A percentile compares a stretch with the other conserved stretches of the same genome.
Conservation (phyloP, 352 stramenopile genomes). For the Globisporangium mamillatum region DNA sequence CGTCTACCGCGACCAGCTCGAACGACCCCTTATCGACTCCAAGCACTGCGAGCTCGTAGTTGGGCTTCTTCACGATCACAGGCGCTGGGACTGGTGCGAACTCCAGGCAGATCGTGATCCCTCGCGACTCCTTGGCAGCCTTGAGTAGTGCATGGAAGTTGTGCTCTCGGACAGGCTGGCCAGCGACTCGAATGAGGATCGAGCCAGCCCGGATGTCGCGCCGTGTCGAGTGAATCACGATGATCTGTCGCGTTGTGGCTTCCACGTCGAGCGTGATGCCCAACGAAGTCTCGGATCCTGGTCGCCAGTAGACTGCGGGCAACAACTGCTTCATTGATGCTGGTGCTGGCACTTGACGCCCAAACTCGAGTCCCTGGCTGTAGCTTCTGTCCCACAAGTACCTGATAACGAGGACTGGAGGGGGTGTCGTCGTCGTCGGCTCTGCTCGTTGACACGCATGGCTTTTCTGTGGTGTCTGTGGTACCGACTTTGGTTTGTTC, state of each 20-base stretch:
- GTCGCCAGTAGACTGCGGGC: slow-evolving; percentile 3
- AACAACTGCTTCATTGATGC: background rate
- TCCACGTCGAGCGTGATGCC: slow-evolving; percentile 17
- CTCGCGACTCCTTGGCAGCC: slow-evolving; percentile 2
- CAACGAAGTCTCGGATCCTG: slow-evolving; percentile 4
- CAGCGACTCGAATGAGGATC: slow-evolving; percentile 1
- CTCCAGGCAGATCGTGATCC: slow-evolving; percentile 11
- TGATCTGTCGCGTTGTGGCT: slow-evolving; percentile 8
- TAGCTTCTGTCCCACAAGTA: slow-evolving; percentile 11
- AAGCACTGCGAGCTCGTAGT: slow-evolving; percentile 13
- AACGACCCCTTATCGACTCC: slow-evolving; percentile 6
- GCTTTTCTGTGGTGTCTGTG: background rate
- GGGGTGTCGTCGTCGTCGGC: background rate
- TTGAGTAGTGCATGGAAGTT: slow-evolving; percentile 6
- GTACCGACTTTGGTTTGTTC: background rate
- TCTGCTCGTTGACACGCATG: background rate
- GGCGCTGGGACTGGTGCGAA: slow-evolving; percentile 6
- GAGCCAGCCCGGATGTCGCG: slow-evolving; percentile 3
- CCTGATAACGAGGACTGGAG: background rate
- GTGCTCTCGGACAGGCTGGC: slow-evolving; percentile 1
- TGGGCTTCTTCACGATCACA: slow-evolving; percentile 9
- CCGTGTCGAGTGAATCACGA: slow-evolving; percentile 9
- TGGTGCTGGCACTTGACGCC: background rate
- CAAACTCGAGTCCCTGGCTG: slow-evolving; percentile 9
- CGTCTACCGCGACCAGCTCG: slow-evolving; percentile 11